Conservation (phyloP, 129 eudicot species). For the Pulicaria dysenterica region DNA sequence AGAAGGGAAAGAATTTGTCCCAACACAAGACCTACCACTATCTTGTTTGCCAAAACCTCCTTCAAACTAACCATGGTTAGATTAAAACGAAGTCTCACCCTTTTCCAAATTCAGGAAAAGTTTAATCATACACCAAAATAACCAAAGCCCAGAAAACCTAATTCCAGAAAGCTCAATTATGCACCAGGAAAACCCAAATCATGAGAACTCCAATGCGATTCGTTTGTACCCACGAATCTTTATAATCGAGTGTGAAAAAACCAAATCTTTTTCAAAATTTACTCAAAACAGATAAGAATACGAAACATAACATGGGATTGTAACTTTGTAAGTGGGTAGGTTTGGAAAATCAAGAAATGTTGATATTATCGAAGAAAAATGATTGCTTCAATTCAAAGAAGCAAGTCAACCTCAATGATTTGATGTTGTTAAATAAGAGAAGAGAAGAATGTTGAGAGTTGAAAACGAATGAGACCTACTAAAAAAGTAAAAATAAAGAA, state of each 20-base stretch:
- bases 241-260: neutral
- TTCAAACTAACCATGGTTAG: slow-evolving; percentile 43
- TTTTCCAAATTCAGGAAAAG: slow-evolving; percentile 22
- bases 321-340: slow-evolving; percentile 40
- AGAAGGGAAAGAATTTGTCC: slow-evolving; percentile 89
- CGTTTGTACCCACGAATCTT: slow-evolving; percentile 10
- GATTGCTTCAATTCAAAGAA: slow-evolving; percentile 22
- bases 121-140: slow-evolving; percentile 13
- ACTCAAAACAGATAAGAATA: neutral
- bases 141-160: slow-evolving; percentile 8
- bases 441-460: neutral
- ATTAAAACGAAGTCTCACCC: neutral
- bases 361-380: slow-evolving; percentile 1
- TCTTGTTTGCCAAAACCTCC: slow-evolving; percentile 52
- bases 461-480: slow-evolving; percentile 9
- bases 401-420: slow-evolving; percentile 35
- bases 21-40: slow-evolving; percentile 61
- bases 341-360: slow-evolving; percentile 8
- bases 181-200: neutral
- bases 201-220: neutral
- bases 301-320: slow-evolving; percentile 8
- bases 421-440: slow-evolving; percentile 25
- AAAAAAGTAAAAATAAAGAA: slow-evolving; percentile 4
- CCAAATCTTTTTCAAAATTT: slow-evolving; percentile 9
- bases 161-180: slow-evolving; percentile 22